A percentile compares a stretch with the other conserved stretches of the same genome.
phyloP scores from a whole-genome alignment of 371 early-diverging fungal species.

The Catenaria anguillulae region DNA sequence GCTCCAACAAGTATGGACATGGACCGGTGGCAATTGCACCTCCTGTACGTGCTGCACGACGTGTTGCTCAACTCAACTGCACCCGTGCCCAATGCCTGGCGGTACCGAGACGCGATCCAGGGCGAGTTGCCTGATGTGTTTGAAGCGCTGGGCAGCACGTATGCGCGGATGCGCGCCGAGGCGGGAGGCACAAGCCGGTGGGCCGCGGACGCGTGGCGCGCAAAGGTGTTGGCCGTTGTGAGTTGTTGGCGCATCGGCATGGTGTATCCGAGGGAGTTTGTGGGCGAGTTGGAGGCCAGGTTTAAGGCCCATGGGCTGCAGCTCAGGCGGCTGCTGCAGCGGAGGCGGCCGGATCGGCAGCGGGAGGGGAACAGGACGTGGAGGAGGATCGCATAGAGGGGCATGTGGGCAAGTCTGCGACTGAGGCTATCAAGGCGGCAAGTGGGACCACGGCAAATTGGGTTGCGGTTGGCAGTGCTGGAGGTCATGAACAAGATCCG shows the following conservation, averaged over 20 bases:
- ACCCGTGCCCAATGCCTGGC: conserved; percentile 71
- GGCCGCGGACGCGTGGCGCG: not conserved
- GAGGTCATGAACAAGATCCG: too few relatives aligned
- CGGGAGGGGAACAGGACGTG: too few relatives aligned
- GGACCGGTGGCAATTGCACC: conserved; percentile 42
- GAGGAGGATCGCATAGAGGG: too few relatives aligned
- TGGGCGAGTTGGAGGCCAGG: not conserved
- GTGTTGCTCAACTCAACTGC: conserved; percentile 70
- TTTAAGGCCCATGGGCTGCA: not conserved
- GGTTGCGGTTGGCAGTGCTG: too few relatives aligned
- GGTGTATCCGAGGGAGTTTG: not conserved
- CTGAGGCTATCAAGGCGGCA: too few relatives aligned
- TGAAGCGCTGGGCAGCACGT: not conserved
- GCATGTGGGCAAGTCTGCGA: too few relatives aligned
- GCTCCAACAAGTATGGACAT: too few relatives aligned
- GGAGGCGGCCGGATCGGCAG: too few relatives aligned
- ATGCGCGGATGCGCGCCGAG: not conserved
- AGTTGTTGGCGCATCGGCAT: not conserved
- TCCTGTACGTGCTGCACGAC: conserved; percentile 65
- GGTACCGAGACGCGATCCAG: conserved; percentile 31
- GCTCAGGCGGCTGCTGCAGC: too few relatives aligned
- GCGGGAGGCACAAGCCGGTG: not conserved
- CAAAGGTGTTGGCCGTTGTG: not conserved
- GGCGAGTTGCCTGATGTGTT: not conserved
- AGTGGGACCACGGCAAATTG: too few relatives aligned